Percentiles rank a stretch among this genome's conserved stretches.
Conservation (phyloP, 176 grass and related monocot species). For the Saccharum officinarum region DNA sequence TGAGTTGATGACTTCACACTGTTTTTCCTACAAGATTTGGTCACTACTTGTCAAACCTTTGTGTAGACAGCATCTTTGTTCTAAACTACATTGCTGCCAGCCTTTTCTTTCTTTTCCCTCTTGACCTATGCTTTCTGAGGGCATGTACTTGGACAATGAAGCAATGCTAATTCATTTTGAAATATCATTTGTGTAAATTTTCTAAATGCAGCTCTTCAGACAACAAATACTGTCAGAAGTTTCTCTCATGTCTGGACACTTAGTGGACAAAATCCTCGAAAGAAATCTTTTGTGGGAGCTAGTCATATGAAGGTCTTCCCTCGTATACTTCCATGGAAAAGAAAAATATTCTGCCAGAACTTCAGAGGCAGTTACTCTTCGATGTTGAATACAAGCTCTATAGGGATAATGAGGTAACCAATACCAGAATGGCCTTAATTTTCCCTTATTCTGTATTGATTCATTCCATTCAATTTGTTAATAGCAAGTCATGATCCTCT, state of each 20-base stretch:
- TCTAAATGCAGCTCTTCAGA: constrained; percentile 60
- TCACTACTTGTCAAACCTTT: constrained; percentile 18
- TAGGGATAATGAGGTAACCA: constrained; percentile 69
- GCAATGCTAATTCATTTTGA: constrained; percentile 21
- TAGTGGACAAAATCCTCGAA: constrained; percentile 54
- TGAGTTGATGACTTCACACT: background rate
- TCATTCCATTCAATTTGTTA: constrained; percentile 27
- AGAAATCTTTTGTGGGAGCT: constrained; percentile 39
- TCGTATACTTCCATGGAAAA: constrained; percentile 92
- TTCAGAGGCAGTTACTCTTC: constrained; percentile 42
- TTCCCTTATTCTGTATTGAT: constrained; percentile 20
- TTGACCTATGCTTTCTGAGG: background rate
- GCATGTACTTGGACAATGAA: constrained; percentile 25
- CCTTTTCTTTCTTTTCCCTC: background rate
- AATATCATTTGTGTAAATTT: constrained; percentile 28
- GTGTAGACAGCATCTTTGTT: constrained; percentile 9
- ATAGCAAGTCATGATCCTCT: constrained; percentile 26
- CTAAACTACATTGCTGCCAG: constrained; percentile 21
- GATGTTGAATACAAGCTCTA: constrained; percentile 46
- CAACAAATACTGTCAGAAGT: constrained; percentile 47
- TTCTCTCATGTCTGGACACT: constrained; percentile 90
- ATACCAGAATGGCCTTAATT: background rate
- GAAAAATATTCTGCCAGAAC: constrained; percentile 64
- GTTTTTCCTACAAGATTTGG: constrained; percentile 24
- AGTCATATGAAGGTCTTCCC: constrained; percentile 62